Base-by-base conservation (phyloP, 345 rosid genomes). In the Odontarrhena argentea region DNA sequence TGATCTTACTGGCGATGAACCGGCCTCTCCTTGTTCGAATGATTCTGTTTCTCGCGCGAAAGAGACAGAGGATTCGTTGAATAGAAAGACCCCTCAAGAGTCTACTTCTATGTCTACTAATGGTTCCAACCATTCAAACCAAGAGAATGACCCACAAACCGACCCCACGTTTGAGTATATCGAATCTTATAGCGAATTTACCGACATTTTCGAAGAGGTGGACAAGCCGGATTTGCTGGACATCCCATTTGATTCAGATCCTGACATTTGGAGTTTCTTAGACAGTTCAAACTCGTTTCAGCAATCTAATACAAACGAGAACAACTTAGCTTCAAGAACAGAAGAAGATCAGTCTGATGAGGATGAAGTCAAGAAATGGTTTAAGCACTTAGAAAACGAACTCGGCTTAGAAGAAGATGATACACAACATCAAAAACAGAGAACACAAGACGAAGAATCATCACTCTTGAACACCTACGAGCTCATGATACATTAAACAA, bases 251-350 rank as follows among this genome's bases (percentile, higher is more conserved):
- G 94, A 82, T 62, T 56, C 77, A 1, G 92, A 85, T 75, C 44
- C 52, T 7, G 92, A 92, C 40, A 84, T 89, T 32, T 92, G 98
- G 96, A 69, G 79, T 67, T 81, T 77, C 86, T 58, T 89, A 4
- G 95, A 87, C 55, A 62, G 58, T 74, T 73, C 86, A 59, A 80
- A 53, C 50, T 28, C 76, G 32, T 51, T 69, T 34, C 73, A 76
- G 49, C 78, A 77, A 36, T 28, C 45, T 3, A 28, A 45, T 41
- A 51, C 59, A 26, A 49, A 22, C 10, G 79, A 71, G 15, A 76
- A 49, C 1, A 63, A 60, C 71, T 63, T 24, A 12, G 74, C 53
- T 56, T 52, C 79, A 32, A 69, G 68, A 45, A 25, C 43, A 34
- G 77, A 70, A 43, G 56, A 69, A 46, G 80, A 71, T 44, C 18